phyloP scores from a whole-genome alignment of 148 eudicot species.

The Cornus kousa region DNA sequence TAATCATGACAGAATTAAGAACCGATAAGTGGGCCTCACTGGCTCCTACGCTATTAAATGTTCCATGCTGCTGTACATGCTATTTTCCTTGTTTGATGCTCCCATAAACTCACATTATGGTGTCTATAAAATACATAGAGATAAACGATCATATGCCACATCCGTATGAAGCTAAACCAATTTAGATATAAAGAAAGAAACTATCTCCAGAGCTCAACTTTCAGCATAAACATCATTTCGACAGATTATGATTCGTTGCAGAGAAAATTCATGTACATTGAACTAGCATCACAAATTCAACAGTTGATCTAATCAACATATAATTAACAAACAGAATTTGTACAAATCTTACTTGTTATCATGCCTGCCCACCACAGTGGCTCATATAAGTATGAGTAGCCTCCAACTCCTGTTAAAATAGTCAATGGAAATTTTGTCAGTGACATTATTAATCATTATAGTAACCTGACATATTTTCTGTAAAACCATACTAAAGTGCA shows the following conservation, averaged over 20 bases:
- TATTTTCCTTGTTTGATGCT: not conserved
- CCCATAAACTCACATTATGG: not conserved
- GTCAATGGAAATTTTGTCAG: not conserved
- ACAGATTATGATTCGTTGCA: not conserved
- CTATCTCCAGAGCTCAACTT: not conserved
- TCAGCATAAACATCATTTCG: not conserved
- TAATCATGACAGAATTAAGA: not conserved
- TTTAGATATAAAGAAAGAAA: not conserved
- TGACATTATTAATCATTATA: not conserved
- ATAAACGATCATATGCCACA: not conserved
- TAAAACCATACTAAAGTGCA: not conserved
- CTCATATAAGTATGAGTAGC: conserved; percentile 77
- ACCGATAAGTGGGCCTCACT: not conserved
- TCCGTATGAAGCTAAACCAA: not conserved
- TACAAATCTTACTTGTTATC: conserved; percentile 63
- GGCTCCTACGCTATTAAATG: not conserved
- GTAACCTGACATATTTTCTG: not conserved
- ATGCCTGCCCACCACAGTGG: conserved; percentile 91
- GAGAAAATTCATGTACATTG: not conserved
- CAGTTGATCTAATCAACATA: not conserved
- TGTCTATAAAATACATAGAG: not conserved
- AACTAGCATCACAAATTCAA: not conserved
- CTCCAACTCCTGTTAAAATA: conserved; percentile 67
- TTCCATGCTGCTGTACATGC: not conserved
- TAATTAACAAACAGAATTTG: not conserved